Conservation (phyloP, 495 filamentous ascomycete genomes). For the Glonium stellatum region DNA sequence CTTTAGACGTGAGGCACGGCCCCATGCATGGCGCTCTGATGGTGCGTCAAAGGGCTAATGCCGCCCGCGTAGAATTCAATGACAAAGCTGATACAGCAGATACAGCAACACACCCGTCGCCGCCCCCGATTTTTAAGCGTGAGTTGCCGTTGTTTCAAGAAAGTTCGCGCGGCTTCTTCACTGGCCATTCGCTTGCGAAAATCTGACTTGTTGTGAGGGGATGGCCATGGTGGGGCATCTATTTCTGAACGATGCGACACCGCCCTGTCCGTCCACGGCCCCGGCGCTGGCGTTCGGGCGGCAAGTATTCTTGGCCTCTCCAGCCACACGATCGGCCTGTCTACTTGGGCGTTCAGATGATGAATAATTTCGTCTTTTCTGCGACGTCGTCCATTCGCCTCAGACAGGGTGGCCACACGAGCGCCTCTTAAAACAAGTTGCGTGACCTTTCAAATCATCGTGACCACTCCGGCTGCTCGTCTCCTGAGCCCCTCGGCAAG, state of each 20-base stretch:
- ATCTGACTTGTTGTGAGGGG: not conserved
- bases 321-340: not conserved
- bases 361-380: not conserved
- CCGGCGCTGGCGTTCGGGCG: not conserved
- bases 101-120: no score
- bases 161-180: not conserved
- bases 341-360: slow-evolving; percentile 2
- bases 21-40: not conserved
- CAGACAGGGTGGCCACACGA: slow-evolving; percentile 7
- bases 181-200: not conserved
- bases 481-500: not conserved
- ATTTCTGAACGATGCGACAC: not conserved
- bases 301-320: not conserved
- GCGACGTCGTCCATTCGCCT: not conserved
- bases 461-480: not conserved
- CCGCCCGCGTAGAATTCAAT: not conserved
- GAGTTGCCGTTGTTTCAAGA: not conserved
- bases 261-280: not conserved
- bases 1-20: not conserved
- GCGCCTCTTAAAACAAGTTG: slow-evolving; percentile 19
- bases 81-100: not conserved
- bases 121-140: no score
- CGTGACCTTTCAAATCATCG: not conserved
- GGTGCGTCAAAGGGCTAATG: not conserved
- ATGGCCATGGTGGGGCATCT: not conserved